Conservation (phyloP, 2,329 filamentous ascomycete genomes). For the Colletotrichum abscissum region DNA sequence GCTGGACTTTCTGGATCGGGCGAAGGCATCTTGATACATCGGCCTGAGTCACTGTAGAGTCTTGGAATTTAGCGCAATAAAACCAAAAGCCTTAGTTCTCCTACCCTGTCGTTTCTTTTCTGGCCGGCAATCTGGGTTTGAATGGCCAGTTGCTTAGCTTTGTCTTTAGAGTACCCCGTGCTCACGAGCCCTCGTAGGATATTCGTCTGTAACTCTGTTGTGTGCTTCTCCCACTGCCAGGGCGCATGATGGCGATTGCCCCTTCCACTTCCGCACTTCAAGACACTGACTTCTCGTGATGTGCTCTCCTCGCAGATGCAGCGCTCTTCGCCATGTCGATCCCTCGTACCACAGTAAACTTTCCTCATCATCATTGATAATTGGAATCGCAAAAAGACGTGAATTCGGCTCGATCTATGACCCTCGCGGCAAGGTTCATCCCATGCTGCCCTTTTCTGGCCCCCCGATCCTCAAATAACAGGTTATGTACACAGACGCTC, state of each 20-base stretch:
- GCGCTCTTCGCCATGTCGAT: background rate
- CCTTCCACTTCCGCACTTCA: background rate
- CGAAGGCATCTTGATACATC: background rate
- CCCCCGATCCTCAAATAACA: slow-evolving; percentile 17
- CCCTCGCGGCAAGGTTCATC: slow-evolving; percentile 18
- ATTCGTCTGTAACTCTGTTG: background rate
- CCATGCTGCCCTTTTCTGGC: slow-evolving; percentile 7
- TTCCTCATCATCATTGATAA: background rate
- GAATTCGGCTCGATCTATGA: slow-evolving; percentile 35
- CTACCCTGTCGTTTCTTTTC: background rate
- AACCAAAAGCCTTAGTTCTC: background rate
- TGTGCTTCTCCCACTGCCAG: background rate
- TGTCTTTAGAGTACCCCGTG: background rate
- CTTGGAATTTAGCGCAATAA: background rate
- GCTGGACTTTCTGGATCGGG: slow-evolving; percentile 21
- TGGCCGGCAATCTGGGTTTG: background rate
- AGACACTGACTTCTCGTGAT: background rate
- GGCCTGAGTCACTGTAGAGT: no score
- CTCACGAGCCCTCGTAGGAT: background rate
- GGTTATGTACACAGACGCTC: slow-evolving; percentile 35
- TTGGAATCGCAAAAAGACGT: slow-evolving; percentile 29
- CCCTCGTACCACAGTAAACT: background rate
- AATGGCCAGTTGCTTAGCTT: background rate
- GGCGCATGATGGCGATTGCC: background rate
- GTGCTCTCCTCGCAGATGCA: background rate